Evolutionary conservation across 257 asterid species (phyloP).

Genomic region (Nicotiana noctiflora): DNA sequence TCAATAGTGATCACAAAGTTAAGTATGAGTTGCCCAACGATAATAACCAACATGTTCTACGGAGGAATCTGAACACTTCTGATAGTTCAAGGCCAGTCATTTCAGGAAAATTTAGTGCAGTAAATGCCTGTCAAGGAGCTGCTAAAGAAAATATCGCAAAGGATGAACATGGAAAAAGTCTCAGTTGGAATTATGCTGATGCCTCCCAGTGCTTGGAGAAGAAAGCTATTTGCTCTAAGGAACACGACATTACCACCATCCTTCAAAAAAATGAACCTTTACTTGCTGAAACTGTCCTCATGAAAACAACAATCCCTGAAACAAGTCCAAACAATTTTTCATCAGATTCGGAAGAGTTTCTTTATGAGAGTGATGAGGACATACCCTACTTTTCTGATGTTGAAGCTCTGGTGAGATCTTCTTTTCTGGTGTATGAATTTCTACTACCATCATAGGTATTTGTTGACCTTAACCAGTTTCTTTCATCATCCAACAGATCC

Average conservation of each 20-base stretch:
- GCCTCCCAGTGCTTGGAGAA: constrained; percentile 20
- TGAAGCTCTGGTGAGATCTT: constrained; percentile 66
- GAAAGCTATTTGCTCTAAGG: constrained; percentile 20
- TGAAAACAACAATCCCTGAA: constrained; percentile 9
- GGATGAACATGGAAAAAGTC: constrained; percentile 26
- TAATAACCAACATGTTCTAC: constrained; percentile 21
- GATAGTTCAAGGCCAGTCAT: constrained; percentile 17
- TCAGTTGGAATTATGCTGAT: constrained; percentile 19
- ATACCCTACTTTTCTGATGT: constrained; percentile 72
- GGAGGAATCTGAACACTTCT: constrained; percentile 19
- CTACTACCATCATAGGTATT: constrained; percentile 5
- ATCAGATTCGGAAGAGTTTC: constrained; percentile 43
- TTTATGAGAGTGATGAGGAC: constrained; percentile 48
- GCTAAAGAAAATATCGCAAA: constrained; percentile 20
- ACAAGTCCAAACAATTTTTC: constrained; percentile 16
- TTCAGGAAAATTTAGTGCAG: constrained; percentile 22
- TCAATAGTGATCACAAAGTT: constrained; percentile 18
- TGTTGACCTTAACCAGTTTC: constrained; percentile 7
- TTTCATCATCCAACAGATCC: constrained; percentile 52
- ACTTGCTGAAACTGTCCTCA: constrained; percentile 23
- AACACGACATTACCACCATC: constrained; percentile 12
- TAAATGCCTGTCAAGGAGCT: constrained; percentile 11
- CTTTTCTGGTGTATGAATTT: constrained; percentile 8
- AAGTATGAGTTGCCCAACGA: constrained; percentile 35
- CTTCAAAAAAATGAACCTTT: constrained; percentile 21